phyloP scores from a whole-genome alignment of 2,329 filamentous ascomycete genomes.

The Helminthosporium solani region DNA sequence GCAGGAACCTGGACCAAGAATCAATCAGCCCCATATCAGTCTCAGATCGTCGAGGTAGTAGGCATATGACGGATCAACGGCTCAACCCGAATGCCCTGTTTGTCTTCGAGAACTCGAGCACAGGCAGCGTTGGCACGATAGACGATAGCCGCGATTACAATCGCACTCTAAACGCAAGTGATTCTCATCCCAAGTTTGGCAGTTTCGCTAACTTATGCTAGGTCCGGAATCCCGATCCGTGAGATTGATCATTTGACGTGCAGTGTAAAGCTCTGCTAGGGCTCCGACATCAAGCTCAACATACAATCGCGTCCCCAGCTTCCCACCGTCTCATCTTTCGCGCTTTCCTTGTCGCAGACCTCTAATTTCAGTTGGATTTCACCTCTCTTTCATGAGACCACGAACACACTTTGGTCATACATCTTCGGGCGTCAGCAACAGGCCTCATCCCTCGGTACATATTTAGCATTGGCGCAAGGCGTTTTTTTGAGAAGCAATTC shows the following conservation, averaged over 20 bases:
- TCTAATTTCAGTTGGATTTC: conserved; percentile 15
- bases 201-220: conserved; percentile 17
- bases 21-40: conserved; percentile 38
- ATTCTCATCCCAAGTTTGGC: too few relatives aligned
- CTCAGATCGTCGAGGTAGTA: conserved; percentile 43
- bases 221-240: conserved; percentile 38
- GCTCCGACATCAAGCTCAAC: background rate
- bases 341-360: too few relatives aligned
- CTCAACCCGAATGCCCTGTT: conserved; percentile 52
- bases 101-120: conserved; percentile 49
- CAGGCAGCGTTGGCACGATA: conserved; percentile 49
- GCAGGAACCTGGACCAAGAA: conserved; percentile 32
- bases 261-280: too few relatives aligned
- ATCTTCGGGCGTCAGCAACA: conserved; percentile 11
- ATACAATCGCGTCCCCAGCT: background rate
- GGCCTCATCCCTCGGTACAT: conserved; percentile 11
- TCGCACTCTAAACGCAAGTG: conserved; percentile 47
- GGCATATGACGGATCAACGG: conserved; percentile 51
- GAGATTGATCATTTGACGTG: too few relatives aligned
- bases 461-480: conserved; percentile 23
- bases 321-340: too few relatives aligned
- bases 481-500: conserved; percentile 9
- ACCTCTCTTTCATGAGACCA: conserved; percentile 29
- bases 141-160: conserved; percentile 52
- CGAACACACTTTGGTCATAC: conserved; percentile 21